phyloP scores from a whole-genome alignment of 2,329 filamentous ascomycete genomes.

The Rhynchosporium agropyri region DNA sequence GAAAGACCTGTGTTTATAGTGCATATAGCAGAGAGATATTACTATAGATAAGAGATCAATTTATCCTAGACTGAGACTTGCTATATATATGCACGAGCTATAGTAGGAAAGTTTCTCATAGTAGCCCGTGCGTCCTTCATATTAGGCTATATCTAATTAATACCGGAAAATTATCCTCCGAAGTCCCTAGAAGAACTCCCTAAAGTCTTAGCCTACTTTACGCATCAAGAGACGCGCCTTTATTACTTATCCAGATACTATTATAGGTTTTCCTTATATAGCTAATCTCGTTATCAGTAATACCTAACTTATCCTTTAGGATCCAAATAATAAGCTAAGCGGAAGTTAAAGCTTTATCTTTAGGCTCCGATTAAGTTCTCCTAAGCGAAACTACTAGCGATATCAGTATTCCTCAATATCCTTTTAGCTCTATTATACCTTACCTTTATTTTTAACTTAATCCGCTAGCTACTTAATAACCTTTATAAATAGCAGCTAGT shows the following conservation, averaged over 20 bases:
- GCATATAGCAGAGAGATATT: slow-evolving; percentile 3
- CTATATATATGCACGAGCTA: slow-evolving; percentile 1
- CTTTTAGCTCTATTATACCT: background rate
- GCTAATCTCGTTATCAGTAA: slow-evolving; percentile 10
- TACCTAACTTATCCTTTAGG: background rate
- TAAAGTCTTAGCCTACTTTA: background rate
- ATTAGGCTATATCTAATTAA: background rate
- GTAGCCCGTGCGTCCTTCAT: background rate
- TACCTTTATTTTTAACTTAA: slow-evolving; percentile 4
- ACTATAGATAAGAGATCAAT: slow-evolving; percentile 4
- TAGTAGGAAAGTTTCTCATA: slow-evolving; percentile 2
- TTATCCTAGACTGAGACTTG: background rate
- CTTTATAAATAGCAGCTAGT: slow-evolving; percentile 1
- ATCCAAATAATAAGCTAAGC: slow-evolving; percentile 4
- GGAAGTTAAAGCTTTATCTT: slow-evolving; percentile 2
- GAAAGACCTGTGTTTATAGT: slow-evolving; percentile 18
- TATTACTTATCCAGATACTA: slow-evolving; percentile 2
- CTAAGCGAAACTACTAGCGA: background rate
- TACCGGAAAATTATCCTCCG: slow-evolving; percentile 1
- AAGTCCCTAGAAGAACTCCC: background rate
- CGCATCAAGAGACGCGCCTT: slow-evolving; percentile 2
- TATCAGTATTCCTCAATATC: slow-evolving; percentile 6
- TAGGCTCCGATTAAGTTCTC: background rate
- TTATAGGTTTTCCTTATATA: slow-evolving; percentile 8
- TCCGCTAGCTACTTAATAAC: slow-evolving; percentile 4